Conservation (phyloP, 257 asterid species). For the Gardenia jasminoides region DNA sequence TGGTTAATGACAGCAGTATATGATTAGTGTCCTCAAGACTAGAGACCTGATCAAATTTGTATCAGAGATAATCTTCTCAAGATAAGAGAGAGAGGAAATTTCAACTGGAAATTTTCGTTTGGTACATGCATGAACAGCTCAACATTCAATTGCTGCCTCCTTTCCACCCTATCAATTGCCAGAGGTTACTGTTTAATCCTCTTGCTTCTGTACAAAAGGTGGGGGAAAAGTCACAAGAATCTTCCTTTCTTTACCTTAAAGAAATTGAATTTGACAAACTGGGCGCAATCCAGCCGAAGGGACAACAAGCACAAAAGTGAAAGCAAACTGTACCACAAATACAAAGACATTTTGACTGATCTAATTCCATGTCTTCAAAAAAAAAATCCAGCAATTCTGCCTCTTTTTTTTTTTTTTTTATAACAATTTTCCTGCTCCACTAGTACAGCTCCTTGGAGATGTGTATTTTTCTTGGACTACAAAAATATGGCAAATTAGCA, state of each 20-base stretch:
- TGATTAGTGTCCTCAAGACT: no score
- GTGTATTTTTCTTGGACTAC: not conserved
- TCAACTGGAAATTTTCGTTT: no score
- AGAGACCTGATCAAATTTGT: no score
- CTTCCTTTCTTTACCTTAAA: slow-evolving; percentile 17
- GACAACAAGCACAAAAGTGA: slow-evolving; percentile 18
- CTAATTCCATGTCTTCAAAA: no score
- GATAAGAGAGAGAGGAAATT: no score
- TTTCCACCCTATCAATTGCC: no score
- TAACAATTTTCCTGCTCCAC: not conserved
- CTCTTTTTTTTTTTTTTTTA: not conserved
- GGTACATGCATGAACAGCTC: no score
- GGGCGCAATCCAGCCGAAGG: not conserved
- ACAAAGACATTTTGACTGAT: not conserved
- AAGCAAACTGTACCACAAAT: not conserved
- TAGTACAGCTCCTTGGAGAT: not conserved
- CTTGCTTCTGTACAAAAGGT: not conserved
- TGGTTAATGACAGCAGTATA: no score
- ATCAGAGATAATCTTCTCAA: no score
- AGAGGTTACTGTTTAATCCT: no score
- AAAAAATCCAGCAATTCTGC: not conserved
- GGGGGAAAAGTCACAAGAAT: not conserved
- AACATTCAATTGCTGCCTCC: no score
- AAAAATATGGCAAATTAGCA: no score
- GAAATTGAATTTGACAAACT: slow-evolving; percentile 15